phyloP scores from a whole-genome alignment of 2,329 filamentous ascomycete genomes.

The Diaporthe aspalathi region DNA sequence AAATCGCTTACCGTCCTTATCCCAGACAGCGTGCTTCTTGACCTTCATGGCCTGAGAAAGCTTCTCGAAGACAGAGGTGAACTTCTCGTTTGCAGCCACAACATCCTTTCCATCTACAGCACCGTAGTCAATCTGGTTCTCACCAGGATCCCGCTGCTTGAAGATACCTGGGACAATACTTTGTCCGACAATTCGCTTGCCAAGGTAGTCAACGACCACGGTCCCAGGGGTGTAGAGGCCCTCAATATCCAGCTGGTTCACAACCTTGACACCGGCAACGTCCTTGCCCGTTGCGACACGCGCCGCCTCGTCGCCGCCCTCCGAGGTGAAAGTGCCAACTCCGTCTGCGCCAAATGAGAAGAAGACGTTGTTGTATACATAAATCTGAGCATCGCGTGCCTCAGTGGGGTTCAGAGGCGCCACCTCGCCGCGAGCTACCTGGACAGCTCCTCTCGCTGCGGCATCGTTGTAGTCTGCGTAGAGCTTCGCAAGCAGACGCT shows the following conservation, averaged over 20 bases:
- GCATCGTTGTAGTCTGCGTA: constrained; percentile 99
- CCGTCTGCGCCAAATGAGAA: constrained; percentile 98
- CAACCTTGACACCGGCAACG: constrained; percentile 90
- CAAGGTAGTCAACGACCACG: constrained; percentile 95
- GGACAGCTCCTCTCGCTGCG: constrained; percentile 87
- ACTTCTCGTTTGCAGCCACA: constrained; percentile 89
- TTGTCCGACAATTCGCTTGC: constrained; percentile 96
- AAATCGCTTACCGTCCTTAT: constrained; percentile 91
- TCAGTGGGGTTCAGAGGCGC: constrained; percentile 96
- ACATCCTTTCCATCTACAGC: constrained; percentile 97
- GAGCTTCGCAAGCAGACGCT: constrained; percentile 92
- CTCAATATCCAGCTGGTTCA: constrained; percentile 96
- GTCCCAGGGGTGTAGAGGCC: constrained; percentile 96
- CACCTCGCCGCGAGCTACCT: constrained; percentile 93
- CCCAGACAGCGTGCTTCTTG: constrained; percentile 97
- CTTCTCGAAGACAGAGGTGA: constrained; percentile 86
- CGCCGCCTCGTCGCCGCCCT: constrained; percentile 96
- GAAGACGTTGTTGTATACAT: constrained; percentile 99
- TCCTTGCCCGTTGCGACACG: constrained; percentile 97
- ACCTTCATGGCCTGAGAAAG: constrained; percentile 90
- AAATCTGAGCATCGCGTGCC: constrained; percentile 92
- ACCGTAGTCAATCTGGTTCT: constrained; percentile 99
- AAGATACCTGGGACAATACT: constrained; percentile 99
- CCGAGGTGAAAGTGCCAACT: constrained; percentile 94
- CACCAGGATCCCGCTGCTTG: constrained; percentile 95